Percentiles rank a stretch among this genome's conserved stretches.
Evolutionary conservation across 441 rosid species (phyloP).

Genomic region (Gossypium davidsonii): DNA sequence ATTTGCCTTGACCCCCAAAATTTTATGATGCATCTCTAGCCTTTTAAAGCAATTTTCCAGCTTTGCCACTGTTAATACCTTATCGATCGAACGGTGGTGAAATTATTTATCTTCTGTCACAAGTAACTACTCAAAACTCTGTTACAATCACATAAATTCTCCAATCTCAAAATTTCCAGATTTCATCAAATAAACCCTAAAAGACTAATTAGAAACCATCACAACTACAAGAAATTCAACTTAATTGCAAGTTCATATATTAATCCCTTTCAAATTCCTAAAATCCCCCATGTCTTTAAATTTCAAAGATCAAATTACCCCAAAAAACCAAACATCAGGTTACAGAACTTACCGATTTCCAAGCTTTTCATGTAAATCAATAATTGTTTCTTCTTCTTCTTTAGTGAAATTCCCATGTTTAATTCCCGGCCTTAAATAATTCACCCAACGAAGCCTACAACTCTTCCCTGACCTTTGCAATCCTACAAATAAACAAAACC

Average conservation of each 20-base stretch:
- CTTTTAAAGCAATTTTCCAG: no score
- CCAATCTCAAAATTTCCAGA: not conserved
- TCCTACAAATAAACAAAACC: constrained; percentile 17
- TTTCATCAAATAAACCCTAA: not conserved
- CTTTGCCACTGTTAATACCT: no score
- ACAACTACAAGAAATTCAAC: no score
- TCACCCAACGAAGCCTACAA: constrained; percentile 51
- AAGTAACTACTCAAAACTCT: not conserved
- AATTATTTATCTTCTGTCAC: not conserved
- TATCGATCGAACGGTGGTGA: no score
- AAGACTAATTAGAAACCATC: not conserved
- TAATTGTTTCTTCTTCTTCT: constrained; percentile 34
- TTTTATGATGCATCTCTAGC: no score
- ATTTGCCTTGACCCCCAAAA: no score
- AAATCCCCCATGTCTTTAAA: not conserved
- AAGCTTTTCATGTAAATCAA: constrained; percentile 21
- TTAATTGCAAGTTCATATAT: not conserved
- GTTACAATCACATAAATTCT: not conserved
- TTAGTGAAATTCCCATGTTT: constrained; percentile 30
- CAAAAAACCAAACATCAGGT: not conserved
- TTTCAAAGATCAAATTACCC: not conserved
- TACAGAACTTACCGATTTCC: constrained; percentile 34
- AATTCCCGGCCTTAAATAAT: constrained; percentile 34
- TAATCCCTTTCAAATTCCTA: not conserved
- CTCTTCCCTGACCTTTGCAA: constrained; percentile 42